Base-by-base conservation (phyloP, 768 basidiomycete genomes). In the Podaxis sp. region DNA sequence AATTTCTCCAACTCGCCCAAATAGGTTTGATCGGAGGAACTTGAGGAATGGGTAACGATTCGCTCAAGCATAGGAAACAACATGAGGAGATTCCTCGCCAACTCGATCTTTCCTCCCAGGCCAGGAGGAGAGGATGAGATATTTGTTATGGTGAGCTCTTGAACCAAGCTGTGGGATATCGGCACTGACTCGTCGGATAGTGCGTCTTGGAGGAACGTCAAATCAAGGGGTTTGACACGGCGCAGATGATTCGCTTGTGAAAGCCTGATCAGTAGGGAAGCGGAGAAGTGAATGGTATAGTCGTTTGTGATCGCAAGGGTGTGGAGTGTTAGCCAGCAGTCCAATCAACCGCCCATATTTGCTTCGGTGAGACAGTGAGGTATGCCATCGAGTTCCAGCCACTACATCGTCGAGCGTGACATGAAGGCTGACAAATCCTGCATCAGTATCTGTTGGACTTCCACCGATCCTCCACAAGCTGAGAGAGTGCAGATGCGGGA, bases 291-390 rank as follows among this genome's bases (percentile, higher is more conserved):
- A 35, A 51, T 59, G 23, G 48, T 28, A 10, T 50, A 28, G 37
- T 59, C 57, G 35, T 38, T 51, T 10, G 47, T 59, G 11, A 59
- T 59, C 10, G 57, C 23, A 25, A 59, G 37, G 5, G 57, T 59
- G 6, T 50, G 48, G 23, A 59, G 48, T 11, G 23, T 38, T 32
- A 50, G 48, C 57, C 57, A 59, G 23, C 47, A 48, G 9, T 48
- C 18, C 56, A 50, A 37, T 1, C 40, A 23, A 0, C 46, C 47
- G 23, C 46, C 4, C 11, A 57, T 37, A n/a, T 57, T 37, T 7
- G 46, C 56, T 48, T 57, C 56, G 10, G 46, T 57, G 35, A 57
- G 32, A 23, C 36, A 51, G 25, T 59, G 57, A 38, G 48, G 21
- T 50, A 59, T 59, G 27, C 48, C 48, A 6, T 32, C 16, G 16